Conservation (phyloP, 805 yeast genomes). For the Lipomyces orientalis region DNA sequence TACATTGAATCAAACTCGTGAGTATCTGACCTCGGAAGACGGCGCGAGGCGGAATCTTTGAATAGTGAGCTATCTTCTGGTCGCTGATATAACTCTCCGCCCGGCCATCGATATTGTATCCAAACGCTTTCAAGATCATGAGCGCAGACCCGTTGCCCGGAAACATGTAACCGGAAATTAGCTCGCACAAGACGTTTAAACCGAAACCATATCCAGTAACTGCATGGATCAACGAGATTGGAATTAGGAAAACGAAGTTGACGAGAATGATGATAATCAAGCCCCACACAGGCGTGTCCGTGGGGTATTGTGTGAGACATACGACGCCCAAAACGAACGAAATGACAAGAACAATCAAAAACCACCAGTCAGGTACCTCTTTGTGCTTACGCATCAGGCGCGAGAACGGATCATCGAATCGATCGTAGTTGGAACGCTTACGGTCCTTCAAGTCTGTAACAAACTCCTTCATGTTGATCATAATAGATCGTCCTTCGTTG, state of each 20-base stretch:
- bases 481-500: slow-evolving; percentile 16
- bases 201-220: slow-evolving; percentile 66
- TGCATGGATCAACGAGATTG: slow-evolving; percentile 66
- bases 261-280: slow-evolving; percentile 55
- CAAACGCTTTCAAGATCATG: slow-evolving; percentile 66
- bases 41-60: slow-evolving; percentile 66
- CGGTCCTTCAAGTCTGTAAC: slow-evolving; percentile 38
- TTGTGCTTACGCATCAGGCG: slow-evolving; percentile 62
- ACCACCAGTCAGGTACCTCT: slow-evolving; percentile 74
- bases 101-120: slow-evolving; percentile 62
- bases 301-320: slow-evolving; percentile 50
- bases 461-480: not conserved
- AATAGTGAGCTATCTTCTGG: slow-evolving; percentile 68
- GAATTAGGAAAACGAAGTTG: slow-evolving; percentile 61
- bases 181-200: slow-evolving; percentile 65
- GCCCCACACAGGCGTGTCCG: slow-evolving; percentile 59
- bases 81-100: slow-evolving; percentile 61
- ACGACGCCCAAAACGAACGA: slow-evolving; percentile 56
- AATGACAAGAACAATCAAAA: slow-evolving; percentile 50
- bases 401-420: slow-evolving; percentile 55
- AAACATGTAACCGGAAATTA: slow-evolving; percentile 66
- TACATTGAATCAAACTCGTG: slow-evolving; percentile 53
- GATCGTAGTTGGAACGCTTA: slow-evolving; percentile 28
- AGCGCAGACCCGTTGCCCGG: slow-evolving; percentile 68
- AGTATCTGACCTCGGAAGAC: slow-evolving; percentile 59